Conservation (phyloP, 1,139 yeast genomes). For the Candida glucosophila region DNA sequence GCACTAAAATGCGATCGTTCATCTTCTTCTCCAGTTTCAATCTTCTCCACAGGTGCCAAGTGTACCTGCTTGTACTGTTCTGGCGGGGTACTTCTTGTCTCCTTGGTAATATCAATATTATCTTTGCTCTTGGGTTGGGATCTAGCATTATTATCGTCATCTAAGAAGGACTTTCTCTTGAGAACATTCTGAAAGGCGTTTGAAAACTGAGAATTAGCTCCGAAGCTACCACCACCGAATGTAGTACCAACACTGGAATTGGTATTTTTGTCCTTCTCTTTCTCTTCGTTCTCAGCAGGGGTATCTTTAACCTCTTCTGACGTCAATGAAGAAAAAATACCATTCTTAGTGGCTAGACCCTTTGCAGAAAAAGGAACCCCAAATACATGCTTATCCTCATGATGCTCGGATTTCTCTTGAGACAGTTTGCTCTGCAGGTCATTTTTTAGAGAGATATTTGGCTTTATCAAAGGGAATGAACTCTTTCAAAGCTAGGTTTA, state of each 20-base stretch:
- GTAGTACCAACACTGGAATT: too few species aligned
- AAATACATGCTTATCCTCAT: slow-evolving; percentile 31
- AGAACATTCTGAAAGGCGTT: slow-evolving; percentile 47
- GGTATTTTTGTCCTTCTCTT: slow-evolving; percentile 5
- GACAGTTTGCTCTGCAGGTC: too few species aligned
- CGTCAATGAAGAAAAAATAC: too few species aligned
- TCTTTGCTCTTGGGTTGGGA: slow-evolving; percentile 5
- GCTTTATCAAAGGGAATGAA: too few species aligned
- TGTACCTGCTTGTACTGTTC: slow-evolving; percentile 44
- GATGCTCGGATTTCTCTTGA: too few species aligned
- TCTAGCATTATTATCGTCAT: slow-evolving; percentile 16
- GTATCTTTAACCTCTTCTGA: too few species aligned
- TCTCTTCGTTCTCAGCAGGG: slow-evolving; percentile 4
- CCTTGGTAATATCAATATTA: too few species aligned
- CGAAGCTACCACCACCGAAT: too few species aligned
- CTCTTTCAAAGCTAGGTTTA: too few species aligned
- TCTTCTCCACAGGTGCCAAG: slow-evolving; percentile 40
- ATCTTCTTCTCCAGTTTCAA: slow-evolving; percentile 85
- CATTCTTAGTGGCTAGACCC: too few species aligned
- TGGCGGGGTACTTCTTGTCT: slow-evolving; percentile 9
- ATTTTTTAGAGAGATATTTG: too few species aligned
- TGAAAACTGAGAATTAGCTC: slow-evolving; percentile 53
- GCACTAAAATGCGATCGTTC: slow-evolving; percentile 64
- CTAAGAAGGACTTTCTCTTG: slow-evolving; percentile 48
- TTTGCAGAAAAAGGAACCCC: too few species aligned